These are phyloP conservation scores for Vicia villosa DNA, from an alignment of 306 rosid species.

Conservation along the genomic window DNA sequence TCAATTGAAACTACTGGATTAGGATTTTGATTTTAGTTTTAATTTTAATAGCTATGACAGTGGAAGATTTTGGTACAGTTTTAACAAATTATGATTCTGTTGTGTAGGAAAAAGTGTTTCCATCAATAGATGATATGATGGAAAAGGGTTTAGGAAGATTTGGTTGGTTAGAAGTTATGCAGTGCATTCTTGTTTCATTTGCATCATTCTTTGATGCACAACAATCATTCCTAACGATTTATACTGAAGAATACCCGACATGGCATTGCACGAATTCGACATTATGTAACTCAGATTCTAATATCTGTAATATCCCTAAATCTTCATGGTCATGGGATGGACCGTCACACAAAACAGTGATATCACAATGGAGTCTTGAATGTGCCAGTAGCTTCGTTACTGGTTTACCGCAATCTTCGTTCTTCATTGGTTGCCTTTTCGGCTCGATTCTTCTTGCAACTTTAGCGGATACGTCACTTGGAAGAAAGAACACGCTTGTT, in stretches of 20 bases:
- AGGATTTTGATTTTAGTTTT: too few relatives aligned
- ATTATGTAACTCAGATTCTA: conserved; percentile 23
- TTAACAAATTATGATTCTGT: background rate
- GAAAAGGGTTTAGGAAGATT: conserved; percentile 16
- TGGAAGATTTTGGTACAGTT: too few relatives aligned
- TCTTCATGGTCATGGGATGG: conserved; percentile 49
- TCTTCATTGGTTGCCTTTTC: background rate
- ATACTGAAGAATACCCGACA: conserved; percentile 45
- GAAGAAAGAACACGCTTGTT: conserved; percentile 44
- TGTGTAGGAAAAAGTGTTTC: background rate
- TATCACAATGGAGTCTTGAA: conserved; percentile 49
- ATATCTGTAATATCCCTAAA: conserved; percentile 42
- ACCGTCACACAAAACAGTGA: conserved; percentile 33
- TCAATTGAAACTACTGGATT: too few relatives aligned
- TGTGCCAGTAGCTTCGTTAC: conserved; percentile 42
- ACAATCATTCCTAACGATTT: conserved; percentile 49
- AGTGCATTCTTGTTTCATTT: conserved; percentile 42
- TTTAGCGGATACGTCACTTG: conserved; percentile 45
- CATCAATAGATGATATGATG: conserved; percentile 22
- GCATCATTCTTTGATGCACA: conserved; percentile 49
- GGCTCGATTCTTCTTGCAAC: conserved; percentile 44
- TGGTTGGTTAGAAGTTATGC: conserved; percentile 31
- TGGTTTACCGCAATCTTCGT: conserved; percentile 36
- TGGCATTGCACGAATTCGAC: conserved; percentile 48
- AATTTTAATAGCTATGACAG: too few relatives aligned